Base-by-base conservation (phyloP, 139 green algal species). In the Chlorella sp. region DNA sequence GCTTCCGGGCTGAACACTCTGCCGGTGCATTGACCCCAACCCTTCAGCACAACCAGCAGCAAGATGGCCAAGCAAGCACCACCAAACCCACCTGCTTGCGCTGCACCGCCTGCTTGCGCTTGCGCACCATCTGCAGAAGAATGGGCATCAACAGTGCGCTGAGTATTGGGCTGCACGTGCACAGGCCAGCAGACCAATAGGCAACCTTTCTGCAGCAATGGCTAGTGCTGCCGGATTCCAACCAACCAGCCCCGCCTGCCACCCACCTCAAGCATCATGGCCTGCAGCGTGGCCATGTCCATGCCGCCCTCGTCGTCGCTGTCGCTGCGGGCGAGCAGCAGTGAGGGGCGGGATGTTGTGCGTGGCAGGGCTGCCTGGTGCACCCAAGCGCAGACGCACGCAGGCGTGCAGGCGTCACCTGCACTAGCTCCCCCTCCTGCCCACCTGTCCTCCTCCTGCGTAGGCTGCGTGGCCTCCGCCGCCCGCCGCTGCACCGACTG, bases 211-310 rank as follows among this genome's bases (percentile, higher is more conserved):
- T n/a, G n/a, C n/a, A n/a, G n/a, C n/a, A n/a, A n/a, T n/a, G n/a
- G n/a, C n/a, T n/a, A n/a, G n/a, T n/a, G n/a, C n/a, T n/a, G n/a
- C n/a, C n/a, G n/a, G n/a, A n/a, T n/a, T 54, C 46, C 46, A 54
- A 54, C 46, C 46, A 54, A 54, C 7, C 46, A 11, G 11, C 46
- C 46, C 46, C 7, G 7, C 8, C 51, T 60, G 51, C 51, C 9
- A 60, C 51, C 14, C 14, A 60, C 51, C 51, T 83, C 77, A 38
- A 83, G 60, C 77, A 83, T 69, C 34, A 73, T 51, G 51, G 77
- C 64, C 40, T 83, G 77, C 58, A 83, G 14, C 8, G 77, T 64
- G 6, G 60, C 77, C 58, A 83, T 43, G 56, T 83, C 77, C 16
- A 8, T 9, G 14, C 43, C 76, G 24, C 58, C 77, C 34, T 83